Base-by-base conservation (phyloP, 345 rosid genomes). In the Tarenaya hassleriana region DNA sequence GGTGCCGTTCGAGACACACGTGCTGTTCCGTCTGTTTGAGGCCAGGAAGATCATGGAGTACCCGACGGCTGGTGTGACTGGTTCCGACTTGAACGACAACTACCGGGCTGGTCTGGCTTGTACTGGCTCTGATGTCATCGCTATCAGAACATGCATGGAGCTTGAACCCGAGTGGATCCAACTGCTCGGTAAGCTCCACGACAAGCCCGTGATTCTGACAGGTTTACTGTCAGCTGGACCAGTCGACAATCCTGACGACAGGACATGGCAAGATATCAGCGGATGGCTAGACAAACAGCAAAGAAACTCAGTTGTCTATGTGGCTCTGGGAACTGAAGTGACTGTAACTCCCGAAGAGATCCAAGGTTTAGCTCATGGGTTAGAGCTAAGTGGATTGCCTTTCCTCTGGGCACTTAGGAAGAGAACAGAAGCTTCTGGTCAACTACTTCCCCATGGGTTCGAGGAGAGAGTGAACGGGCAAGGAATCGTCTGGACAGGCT, bases 291-390 rank as follows among this genome's bases (percentile, higher is more conserved):
- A 56, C 29, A 50, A 21, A 8, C 68, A 68, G 32, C 29, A 10
- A 33, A 11, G 4, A 2, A 55, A 52, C 10, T 60, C 63, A 0
- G 78, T 77, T 0, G 53, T 71, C 10, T 73, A 72, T 40, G 75
- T 70, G 14, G 80, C 75, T 2, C 12, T 78, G 27, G 80, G 80
- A 16, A 68, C 66, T 5, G 76, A 77, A 56, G 66, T 44, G 42
- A 44, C 51, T 7, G 9, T 68, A 48, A 60, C 16, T 8, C 27
- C 19, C 29, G 40, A 56, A 33, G 75, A 73, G 37, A 33, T 73
- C 13, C 32, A 1, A 4, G 63, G 62, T 37, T 56, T 78, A 39
- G 81, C 78, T 19, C 33, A 52, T 1, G 81, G 81, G 13, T 39
- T 78, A 57, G 81, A 78, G 48, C 52, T 54, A 9, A 59, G 76